These are phyloP conservation scores for Theileria parva DNA, from an alignment of 169 alveolate genomes.

Conservation along the genomic window DNA sequence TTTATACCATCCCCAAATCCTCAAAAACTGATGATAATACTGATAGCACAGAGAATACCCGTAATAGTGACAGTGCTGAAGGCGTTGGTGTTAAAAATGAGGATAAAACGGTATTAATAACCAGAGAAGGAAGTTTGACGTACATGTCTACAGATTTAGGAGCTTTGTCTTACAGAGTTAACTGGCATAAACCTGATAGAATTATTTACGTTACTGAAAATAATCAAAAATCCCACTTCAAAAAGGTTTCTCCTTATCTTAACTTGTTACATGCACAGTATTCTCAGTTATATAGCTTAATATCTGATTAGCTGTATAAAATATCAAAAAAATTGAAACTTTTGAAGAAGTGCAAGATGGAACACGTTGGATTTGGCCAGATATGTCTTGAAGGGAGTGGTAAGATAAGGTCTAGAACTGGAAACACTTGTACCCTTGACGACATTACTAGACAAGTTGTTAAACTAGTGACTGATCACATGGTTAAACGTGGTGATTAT, in stretches of 20 bases:
- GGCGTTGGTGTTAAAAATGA: background rate
- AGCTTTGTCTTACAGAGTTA: constrained; percentile 67
- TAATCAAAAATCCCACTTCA: constrained; percentile 70
- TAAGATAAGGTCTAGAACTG: constrained; percentile 50
- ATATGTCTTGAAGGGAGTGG: constrained; percentile 36
- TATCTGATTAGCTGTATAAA: constrained; percentile 13
- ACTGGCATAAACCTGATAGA: constrained; percentile 64
- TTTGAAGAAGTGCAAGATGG: constrained; percentile 29
- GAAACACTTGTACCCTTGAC: constrained; percentile 8
- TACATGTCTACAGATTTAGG: constrained; percentile 75
- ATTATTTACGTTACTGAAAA: constrained; percentile 70
- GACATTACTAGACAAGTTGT: constrained; percentile 34
- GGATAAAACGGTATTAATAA: constrained; percentile 40
- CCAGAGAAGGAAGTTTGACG: constrained; percentile 68
- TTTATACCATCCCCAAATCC: background rate
- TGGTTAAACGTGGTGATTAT: constrained; percentile 40
- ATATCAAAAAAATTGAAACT: constrained; percentile 35
- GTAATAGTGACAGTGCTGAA: background rate
- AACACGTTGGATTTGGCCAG: constrained; percentile 55
- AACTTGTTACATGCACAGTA: background rate
- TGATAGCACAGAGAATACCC: background rate
- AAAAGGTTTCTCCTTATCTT: constrained; percentile 47
- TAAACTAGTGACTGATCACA: background rate
- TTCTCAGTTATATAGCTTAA: too few species aligned
- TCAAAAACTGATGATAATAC: background rate